Percentiles rank a stretch among this genome's conserved stretches.
Conservation (phyloP, 352 stramenopile species). For the Pythium myriotylum region DNA sequence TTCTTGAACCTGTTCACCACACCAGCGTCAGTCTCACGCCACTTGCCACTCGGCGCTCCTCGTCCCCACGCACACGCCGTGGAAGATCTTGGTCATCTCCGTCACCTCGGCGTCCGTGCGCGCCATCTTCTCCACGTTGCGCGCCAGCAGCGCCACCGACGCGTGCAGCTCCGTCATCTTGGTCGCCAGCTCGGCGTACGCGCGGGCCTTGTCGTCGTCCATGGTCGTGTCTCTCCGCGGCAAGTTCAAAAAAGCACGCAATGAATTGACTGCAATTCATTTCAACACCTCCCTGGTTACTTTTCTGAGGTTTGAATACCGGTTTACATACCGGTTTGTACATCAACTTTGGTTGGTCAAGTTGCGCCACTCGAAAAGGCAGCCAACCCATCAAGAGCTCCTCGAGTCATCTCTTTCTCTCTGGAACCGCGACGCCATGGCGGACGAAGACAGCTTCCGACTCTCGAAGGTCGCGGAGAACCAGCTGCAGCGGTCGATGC, state of each 20-base stretch:
- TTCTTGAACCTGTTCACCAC: constrained; percentile 33
- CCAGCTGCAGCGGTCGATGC: constrained; percentile 73
- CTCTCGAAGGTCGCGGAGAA: constrained; percentile 83
- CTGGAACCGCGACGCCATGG: no score
- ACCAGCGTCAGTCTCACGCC: no score
- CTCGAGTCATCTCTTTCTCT: not conserved
- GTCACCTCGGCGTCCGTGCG: constrained; percentile 67
- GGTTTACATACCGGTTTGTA: constrained; percentile 11
- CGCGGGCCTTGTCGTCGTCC: constrained; percentile 71
- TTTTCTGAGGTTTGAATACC: not conserved
- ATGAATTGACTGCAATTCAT: constrained; percentile 25
- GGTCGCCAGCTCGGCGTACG: constrained; percentile 65
- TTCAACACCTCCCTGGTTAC: not conserved
- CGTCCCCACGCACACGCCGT: constrained; percentile 71
- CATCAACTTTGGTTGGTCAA: constrained; percentile 31
- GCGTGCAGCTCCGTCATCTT: constrained; percentile 81
- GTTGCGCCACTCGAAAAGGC: not conserved
- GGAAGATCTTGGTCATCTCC: constrained; percentile 76
- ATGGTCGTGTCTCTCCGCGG: constrained; percentile 29
- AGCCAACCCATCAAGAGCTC: constrained; percentile 14
- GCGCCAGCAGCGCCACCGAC: constrained; percentile 63
- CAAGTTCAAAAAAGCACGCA: no score
- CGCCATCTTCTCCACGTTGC: constrained; percentile 80
- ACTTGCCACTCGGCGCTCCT: no score
- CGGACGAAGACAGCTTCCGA: constrained; percentile 63